Conservation (phyloP, 2,329 filamentous ascomycete species). For the Xylaria arbuscula region DNA sequence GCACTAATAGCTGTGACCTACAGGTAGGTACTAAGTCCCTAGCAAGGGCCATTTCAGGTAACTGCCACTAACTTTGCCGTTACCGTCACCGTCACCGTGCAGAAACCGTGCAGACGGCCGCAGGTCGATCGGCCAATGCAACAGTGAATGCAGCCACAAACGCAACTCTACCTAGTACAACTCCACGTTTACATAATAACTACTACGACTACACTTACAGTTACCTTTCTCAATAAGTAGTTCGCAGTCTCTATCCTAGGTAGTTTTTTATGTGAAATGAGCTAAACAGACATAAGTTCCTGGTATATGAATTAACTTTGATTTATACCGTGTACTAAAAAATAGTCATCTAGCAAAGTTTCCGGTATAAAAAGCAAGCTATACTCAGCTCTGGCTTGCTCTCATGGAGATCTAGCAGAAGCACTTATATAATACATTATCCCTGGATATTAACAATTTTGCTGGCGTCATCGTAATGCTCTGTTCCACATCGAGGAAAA, state of each 20-base stretch:
- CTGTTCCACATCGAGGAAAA: neutral
- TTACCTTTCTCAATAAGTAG: neutral
- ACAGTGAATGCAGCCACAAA: neutral
- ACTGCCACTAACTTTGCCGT: too few species aligned
- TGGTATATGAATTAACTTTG: neutral
- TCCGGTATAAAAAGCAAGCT: neutral
- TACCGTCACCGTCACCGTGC: too few species aligned
- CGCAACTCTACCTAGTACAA: constrained; percentile 7
- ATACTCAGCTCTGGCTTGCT: neutral
- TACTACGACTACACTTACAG: neutral
- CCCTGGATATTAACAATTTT: too few species aligned
- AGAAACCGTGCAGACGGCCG: neutral
- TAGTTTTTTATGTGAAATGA: neutral
- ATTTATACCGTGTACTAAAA: neutral
- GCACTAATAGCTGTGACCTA: too few species aligned
- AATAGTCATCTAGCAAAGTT: neutral
- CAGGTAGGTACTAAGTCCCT: neutral
- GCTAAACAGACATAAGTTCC: neutral
- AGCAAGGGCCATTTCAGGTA: neutral
- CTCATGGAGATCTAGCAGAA: neutral
- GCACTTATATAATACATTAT: too few species aligned
- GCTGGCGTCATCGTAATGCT: neutral
- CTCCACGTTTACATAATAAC: neutral
- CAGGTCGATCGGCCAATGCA: neutral
- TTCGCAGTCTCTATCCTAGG: neutral